A percentile compares a stretch with the other conserved stretches of the same genome.
phyloP scores from a whole-genome alignment of 306 rosid species.

The Quercus parvula region DNA sequence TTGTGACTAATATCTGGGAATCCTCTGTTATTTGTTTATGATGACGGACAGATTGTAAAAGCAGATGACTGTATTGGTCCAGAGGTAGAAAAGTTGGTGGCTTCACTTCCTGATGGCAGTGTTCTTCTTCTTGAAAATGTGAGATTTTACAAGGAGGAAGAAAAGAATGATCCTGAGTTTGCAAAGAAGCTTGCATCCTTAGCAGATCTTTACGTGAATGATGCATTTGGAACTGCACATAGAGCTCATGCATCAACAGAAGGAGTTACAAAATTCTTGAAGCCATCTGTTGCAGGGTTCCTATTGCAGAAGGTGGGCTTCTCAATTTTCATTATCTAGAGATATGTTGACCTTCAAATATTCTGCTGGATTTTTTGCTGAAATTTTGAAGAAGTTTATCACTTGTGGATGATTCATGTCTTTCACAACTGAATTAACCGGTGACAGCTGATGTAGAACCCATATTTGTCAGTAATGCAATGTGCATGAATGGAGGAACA shows the following conservation, averaged over 20 bases:
- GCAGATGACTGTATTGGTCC: conserved; percentile 95
- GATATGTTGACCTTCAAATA: not conserved
- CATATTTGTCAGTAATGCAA: not conserved
- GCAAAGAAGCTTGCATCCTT: conserved; percentile 92
- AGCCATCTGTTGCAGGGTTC: conserved; percentile 97
- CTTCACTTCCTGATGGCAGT: conserved; percentile 83
- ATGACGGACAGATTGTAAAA: conserved; percentile 66
- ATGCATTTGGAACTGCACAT: conserved; percentile 98
- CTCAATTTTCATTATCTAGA: not conserved
- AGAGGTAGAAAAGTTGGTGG: conserved; percentile 83
- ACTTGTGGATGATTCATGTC: not conserved
- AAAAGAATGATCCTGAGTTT: conserved; percentile 90
- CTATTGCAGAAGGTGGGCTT: conserved; percentile 88
- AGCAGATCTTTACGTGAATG: conserved; percentile 93
- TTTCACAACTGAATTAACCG: not conserved
- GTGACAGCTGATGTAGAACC: not conserved
- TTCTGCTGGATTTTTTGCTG: not conserved
- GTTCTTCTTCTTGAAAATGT: conserved; percentile 97
- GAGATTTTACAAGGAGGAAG: conserved; percentile 98
- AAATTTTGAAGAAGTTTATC: not conserved
- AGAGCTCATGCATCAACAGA: conserved; percentile 99
- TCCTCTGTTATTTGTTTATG: conserved; percentile 17
- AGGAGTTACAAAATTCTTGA: conserved; percentile 95
- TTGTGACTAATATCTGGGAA: conserved; percentile 10
- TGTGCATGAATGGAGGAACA: not conserved